Evolutionary conservation across 2,329 filamentous ascomycete genomes (phyloP), one percentile per base, ranked within the genome.

Genomic region (Orbilia blumenaviensis): DNA sequence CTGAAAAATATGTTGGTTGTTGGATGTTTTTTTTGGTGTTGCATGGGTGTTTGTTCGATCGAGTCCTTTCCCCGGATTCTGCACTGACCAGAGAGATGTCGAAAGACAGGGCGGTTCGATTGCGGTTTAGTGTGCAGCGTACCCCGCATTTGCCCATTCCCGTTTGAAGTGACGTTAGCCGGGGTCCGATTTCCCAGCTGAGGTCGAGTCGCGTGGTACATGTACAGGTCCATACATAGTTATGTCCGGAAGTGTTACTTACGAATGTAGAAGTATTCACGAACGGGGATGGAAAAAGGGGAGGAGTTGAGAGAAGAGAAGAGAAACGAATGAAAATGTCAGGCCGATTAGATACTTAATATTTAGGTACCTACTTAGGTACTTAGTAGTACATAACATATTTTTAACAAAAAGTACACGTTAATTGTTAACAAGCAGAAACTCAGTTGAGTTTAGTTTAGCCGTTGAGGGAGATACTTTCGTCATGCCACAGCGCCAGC

Each of bases 101-200:
- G 25, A 29, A 21, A 29, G 18, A 16, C n/a, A 8, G 63, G 25
- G 25, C 1, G 36, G 7, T 41, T 36, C 52, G 44, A 71, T 42
- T 54, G 60, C 12, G 60, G 60, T 52, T 66, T 72, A 72, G 61
- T 52, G 62, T 9, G 54, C 27, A 4, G 61, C 14, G 62, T 61
- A 75, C 71, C 71, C 71, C 71, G 63, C 71, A 75, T 67, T 67
- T 62, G 62, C 42, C 61, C 69, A 71, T 71, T 71, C 66, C 66
- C 66, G 46, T 71, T 71, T 71, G 56, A 71, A 71, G 56, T 71
- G 66, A 61, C 54, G 66, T 62, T 54, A 41, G 64, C 46, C 42
- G 54, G 66, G 54, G 44, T 63, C 29, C 29, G 21, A n/a, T 14
- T 46, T 42, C 29, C 29, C 42, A 27, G 44, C 60, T 58, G 54